Evolutionary conservation across 1,139 yeast genomes (phyloP), one percentile per base, ranked within the genome.

Genomic region (Wickerhamomyces sp.): DNA sequence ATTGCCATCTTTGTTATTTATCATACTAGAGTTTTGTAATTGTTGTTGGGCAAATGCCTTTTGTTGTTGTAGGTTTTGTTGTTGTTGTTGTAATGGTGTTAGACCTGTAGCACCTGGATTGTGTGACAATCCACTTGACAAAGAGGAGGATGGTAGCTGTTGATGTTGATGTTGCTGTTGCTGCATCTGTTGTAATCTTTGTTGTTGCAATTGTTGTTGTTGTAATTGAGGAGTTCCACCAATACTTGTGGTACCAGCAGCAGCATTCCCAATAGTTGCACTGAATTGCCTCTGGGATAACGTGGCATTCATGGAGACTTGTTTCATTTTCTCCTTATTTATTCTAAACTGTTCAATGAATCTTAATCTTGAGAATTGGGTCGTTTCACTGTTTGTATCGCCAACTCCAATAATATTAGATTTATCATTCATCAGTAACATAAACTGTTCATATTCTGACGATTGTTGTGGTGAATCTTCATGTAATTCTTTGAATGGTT

Each of bases 391-490:
- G 23, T 18, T 18, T 18, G 67, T 56, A 1, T 67, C 53, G n/a
- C 47, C 45, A 29, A 44, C 43, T 7, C 40, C 40, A 27, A 46
- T 46, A 6, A 64, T 59, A 7, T 62, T 57, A 0, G 65, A 62
- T 41, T 63, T 60, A 41, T 66, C 71, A 44, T 59, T 64, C 65
- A 67, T 58, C 3, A 66, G 61, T 36, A 80, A 68, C 98, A 93
- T 91, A 60, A 90, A 73, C 61, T 88, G 96, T 65, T 93, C 98
- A 65, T 87, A 90, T 53, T 90, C 95, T 3, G 91, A 81, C 34
- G 87, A 84, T 57, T 86, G 86, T 59, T 88, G 96, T 11, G 79
- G 78, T 36, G 72, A 63, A 50, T 81, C 87, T 57, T 81, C 88
- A 56, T 81, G 87, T 40, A 81, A 62, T 32, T 76, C 77, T 42